Conservation (phyloP, 1,139 yeast species). For the Debaryomycetaceae sp. region DNA sequence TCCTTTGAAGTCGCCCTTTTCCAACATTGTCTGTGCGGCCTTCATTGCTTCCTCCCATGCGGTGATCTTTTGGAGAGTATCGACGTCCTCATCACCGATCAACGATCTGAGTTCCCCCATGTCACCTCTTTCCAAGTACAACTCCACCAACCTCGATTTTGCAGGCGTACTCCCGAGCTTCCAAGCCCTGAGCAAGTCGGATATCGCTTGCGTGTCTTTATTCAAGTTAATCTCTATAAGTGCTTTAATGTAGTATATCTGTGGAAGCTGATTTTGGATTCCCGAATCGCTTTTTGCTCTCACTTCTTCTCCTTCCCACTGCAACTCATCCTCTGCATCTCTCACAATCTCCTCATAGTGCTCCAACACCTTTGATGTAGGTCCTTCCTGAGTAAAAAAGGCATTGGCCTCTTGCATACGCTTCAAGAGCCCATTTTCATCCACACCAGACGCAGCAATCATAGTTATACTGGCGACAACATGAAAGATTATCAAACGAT, state of each 20-base stretch:
- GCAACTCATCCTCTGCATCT: constrained; percentile 9
- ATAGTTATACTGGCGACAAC: constrained; percentile 2
- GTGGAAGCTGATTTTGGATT: constrained; percentile 19
- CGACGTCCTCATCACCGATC: constrained; percentile 12
- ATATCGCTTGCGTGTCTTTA: constrained; percentile 44
- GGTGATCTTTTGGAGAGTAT: constrained; percentile 12
- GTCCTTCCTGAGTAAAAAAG: constrained; percentile 21
- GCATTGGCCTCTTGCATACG: constrained; percentile 4
- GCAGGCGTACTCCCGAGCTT: constrained; percentile 43
- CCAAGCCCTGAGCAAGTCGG: constrained; percentile 44
- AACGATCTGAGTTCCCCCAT: constrained; percentile 21
- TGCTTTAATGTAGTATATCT: constrained; percentile 51
- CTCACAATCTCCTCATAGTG: constrained; percentile 20
- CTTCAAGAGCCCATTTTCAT: neutral
- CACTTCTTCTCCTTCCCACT: neutral
- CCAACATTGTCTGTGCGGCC: constrained; percentile 13
- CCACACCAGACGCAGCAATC: constrained; percentile 1
- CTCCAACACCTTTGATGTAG: constrained; percentile 22
- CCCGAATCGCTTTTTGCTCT: neutral
- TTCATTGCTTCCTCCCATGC: constrained; percentile 16
- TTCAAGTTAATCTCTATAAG: constrained; percentile 49
- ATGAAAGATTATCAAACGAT: constrained; percentile 2
- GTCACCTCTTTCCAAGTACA: constrained; percentile 46
- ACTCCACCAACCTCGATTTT: constrained; percentile 35
- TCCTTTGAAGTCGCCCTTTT: constrained; percentile 13